Percentiles rank a stretch among this genome's conserved stretches.
These are phyloP conservation scores for Kingdonia uniflora DNA, from an alignment of 164 flowering plant genomes.

Conservation along the genomic window DNA sequence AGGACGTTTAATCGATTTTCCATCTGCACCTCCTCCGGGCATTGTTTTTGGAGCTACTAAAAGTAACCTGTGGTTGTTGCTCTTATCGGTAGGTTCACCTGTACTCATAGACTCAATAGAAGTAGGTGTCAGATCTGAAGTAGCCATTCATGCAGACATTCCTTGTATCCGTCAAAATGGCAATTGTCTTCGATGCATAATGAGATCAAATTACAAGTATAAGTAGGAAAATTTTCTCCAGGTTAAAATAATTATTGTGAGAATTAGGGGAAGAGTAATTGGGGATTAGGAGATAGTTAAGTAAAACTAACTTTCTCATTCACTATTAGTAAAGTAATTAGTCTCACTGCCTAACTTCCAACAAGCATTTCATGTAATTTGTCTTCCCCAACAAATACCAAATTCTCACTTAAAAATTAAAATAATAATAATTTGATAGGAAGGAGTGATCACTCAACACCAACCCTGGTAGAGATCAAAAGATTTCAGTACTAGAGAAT, in stretches of 20 bases:
- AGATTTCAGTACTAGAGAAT: background rate
- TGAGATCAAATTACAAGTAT: slow-evolving; percentile 13
- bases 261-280: slow-evolving; percentile 21
- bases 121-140: slow-evolving; percentile 24
- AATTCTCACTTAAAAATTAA: slow-evolving; percentile 8
- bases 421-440: too few species aligned
- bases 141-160: slow-evolving; percentile 33
- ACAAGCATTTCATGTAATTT: slow-evolving; percentile 45
- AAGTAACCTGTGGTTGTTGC: slow-evolving; percentile 9
- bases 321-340: slow-evolving; percentile 13
- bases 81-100: slow-evolving; percentile 10
- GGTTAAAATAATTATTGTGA: slow-evolving; percentile 30
- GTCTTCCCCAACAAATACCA: slow-evolving; percentile 37
- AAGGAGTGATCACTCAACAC: too few species aligned
- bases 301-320: slow-evolving; percentile 28
- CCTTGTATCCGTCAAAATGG: background rate
- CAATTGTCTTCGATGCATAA: slow-evolving; percentile 1
- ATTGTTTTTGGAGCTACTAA: slow-evolving; percentile 9
- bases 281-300: slow-evolving; percentile 58
- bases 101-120: slow-evolving; percentile 18
- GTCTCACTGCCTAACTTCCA: slow-evolving; percentile 39
- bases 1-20: slow-evolving; percentile 42
- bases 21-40: slow-evolving; percentile 17
- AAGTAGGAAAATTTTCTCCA: slow-evolving; percentile 31
- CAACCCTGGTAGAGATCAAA: too few species aligned